Base-by-base conservation (phyloP, 257 asterid species). In the Craterostigma plantagineum region DNA sequence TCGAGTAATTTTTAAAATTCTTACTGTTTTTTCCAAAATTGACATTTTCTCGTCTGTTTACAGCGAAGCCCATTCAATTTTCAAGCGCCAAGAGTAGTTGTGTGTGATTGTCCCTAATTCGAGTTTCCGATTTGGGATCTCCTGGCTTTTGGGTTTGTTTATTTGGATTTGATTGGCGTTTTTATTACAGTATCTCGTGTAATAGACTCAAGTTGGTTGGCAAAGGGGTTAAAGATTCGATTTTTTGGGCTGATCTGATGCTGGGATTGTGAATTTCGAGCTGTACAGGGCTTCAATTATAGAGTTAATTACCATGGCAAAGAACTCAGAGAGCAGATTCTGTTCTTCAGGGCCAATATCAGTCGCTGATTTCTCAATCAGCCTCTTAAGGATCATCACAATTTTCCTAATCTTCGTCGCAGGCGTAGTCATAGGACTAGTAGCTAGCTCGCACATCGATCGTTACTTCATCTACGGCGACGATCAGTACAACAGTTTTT, bases 401-500 rank as follows among this genome's bases (percentile, higher is more conserved):
- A 35, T 60, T 52, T 62, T 90, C 71, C 77, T 83, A 30, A 52
- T 79, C 16, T 83, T 83, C 50, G 92, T 83, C 16, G 65, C 68
- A 33, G 99, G 99, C 11, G 75, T 90, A 60, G 91, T 83, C 45
- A 60, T 83, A 64, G 99, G 99, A 18, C 50, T 90, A 52, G 68
- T 72, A 49, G 79, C 87, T 17, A 83, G 94, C 56, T 79, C 95
- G 16, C 86, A 90, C 60, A 65, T 90, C 33, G 69, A 65, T 63
- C 61, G 75, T 43, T 90, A 66, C 56, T 67, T 90, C 33, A 53
- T 59, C 9, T 59, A 71, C 48, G 74, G 61, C 44, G 45, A 63
- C 16, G 71, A 68, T 35, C 73, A 70, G 56, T 64, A 52, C 40
- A n/a, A n/a, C n/a, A 61, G 46, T 44, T 45, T n/a, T 48, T 56